These are phyloP conservation scores for Tetragonia tetragonoides DNA, from an alignment of 148 eudicot species.

Conservation along the genomic window DNA sequence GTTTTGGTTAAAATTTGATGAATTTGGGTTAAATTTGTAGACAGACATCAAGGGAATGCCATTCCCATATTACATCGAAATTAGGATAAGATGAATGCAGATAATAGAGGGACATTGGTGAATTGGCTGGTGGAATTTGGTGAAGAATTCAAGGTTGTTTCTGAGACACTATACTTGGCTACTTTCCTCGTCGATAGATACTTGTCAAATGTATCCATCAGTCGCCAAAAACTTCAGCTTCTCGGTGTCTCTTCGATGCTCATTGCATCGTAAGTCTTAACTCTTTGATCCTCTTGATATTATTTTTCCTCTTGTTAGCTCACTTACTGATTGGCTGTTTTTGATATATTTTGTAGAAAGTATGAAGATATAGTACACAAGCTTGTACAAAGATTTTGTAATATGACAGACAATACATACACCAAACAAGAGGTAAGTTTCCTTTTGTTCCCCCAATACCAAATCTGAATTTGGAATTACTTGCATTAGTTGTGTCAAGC, in stretches of 20 bases:
- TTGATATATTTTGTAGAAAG: constrained; percentile 37
- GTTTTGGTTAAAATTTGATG: constrained; percentile 10
- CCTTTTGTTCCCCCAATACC: neutral
- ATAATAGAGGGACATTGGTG: constrained; percentile 82
- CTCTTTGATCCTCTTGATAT: neutral
- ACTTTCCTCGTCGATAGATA: constrained; percentile 73
- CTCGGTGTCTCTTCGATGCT: constrained; percentile 94
- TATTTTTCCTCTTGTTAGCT: neutral
- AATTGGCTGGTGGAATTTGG: constrained; percentile 97
- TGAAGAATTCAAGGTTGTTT: constrained; percentile 81
- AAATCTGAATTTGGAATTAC: neutral
- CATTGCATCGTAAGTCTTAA: constrained; percentile 87
- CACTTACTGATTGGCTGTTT: neutral
- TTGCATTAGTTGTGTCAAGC: neutral
- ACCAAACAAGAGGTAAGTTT: constrained; percentile 56
- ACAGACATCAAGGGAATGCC: constrained; percentile 70
- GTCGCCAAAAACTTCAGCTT: constrained; percentile 73
- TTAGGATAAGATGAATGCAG: constrained; percentile 76
- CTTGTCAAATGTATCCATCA: constrained; percentile 53
- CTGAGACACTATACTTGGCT: constrained; percentile 71
- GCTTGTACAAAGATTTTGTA: constrained; percentile 65
- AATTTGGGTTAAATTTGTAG: constrained; percentile 33
- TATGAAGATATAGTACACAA: constrained; percentile 88
- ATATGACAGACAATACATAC: constrained; percentile 86
- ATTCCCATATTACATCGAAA: constrained; percentile 55